Base-by-base conservation (phyloP, 768 basidiomycete species). In the Naematelia aurantialba region DNA sequence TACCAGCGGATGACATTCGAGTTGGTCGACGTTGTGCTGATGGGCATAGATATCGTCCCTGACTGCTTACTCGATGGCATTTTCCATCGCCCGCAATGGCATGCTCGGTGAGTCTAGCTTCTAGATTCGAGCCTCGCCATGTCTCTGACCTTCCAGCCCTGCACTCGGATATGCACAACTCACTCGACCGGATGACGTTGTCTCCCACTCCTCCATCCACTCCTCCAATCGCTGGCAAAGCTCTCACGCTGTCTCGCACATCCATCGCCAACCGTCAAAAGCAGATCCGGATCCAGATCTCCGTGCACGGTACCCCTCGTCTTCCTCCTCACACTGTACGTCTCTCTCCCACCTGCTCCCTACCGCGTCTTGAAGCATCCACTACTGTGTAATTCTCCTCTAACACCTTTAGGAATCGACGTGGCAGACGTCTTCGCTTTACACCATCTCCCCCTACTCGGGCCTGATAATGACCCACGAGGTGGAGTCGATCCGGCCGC, bases 361-460 rank as follows among this genome's bases (percentile, higher is more conserved):
- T 1, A 45, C 58, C 42, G 31, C 5, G 2, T 19, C 29, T 48
- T 3, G 17, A 50, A 10, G 2, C 58, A 1, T 4, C 3, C n/a
- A 19, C 26, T 45, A 8, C n/a, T n/a, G n/a, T n/a, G 24, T 39
- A 48, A 12, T 39, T 12, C 19, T 25, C n/a, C 30, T 19, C 34
- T 29, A 48, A 50, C 57, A 56, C 24, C n/a, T 22, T 10, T 31
- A 74, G 73, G 72, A 73, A 47, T 65, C 73, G 1, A 67, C 63
- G 21, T 76, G 75, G 75, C 63, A 73, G 24, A 76, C 73, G 22
- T 75, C 73, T 1, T 76, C 75, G 0, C 50, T 76, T 4, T 76
- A 73, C 63, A 70, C 75, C 21, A 70, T 76, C 56, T 76, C 73
- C 3, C 75, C 75, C 5, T 52, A 65, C 14, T 70, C 72, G 24